Evolutionary conservation across 441 rosid genomes (phyloP), one percentile per base, ranked within the genome.

Genomic region (Corymbia calophylla): DNA sequence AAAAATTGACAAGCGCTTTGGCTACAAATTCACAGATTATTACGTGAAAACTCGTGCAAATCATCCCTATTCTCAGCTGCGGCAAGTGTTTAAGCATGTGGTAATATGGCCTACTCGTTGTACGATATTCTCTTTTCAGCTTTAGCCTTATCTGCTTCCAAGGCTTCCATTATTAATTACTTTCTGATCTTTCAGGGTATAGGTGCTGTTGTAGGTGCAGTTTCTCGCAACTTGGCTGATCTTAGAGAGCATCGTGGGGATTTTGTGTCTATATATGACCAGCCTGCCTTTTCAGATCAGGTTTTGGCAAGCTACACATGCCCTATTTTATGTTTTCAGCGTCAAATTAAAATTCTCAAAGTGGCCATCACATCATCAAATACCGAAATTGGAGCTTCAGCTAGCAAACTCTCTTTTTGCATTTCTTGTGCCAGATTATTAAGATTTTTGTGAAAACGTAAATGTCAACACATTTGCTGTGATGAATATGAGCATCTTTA

Each of bases 61-160:
- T 93, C 99, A 98, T 94, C 99, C 99, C 81, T 98, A 97, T 92
- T 97, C 99, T 39, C 98, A 97, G 94, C 94, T 98, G 91, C 99
- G 94, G 88, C 99, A 98, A 96, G 99, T 98, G 62, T 95, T 95
- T 88, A 98, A 97, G 94, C 99, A 98, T 89, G 99, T 97, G 99
- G 99, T 98, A 97, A 92, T 89, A 85, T 80, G 86, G 55, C 87
- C 58, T 88, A 87, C 73, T 31, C 73, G n/a, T 89, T 77, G 48
- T 55, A 66, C 19, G 58, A 27, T 58, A 47, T 89, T 88, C 58
- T 35, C 81, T 47, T 80, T 87, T 82, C 60, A 73, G 17, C 29
- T 6, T 73, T 39, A 73, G 86, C 13, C 68, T 49, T 39, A 73
- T 73, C 82, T 73, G 39, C 9, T 73, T 73, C 82, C 82, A 73